Evolutionary conservation across 2,329 filamentous ascomycete genomes (phyloP), one percentile per base, ranked within the genome.

Genomic region (Talaromyces sp.): DNA sequence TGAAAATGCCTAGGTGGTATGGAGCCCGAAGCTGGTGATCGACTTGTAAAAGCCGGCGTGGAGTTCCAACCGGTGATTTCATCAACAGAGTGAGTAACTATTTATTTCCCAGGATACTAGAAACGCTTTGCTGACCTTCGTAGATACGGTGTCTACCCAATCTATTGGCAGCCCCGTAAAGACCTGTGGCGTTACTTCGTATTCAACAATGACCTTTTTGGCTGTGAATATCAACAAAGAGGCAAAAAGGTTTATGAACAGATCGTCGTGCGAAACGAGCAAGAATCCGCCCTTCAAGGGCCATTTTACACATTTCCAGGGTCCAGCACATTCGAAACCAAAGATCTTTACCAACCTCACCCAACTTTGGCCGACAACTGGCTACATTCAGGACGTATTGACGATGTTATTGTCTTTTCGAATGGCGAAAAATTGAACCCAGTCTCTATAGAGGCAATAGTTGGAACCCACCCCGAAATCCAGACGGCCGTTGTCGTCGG

Each of bases 1-100:
- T 28, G 49, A 53, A 27, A n/a, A 30, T 28, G 17, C 5, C 9
- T 78, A 49, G 79, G 78, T 75, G 47, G 22, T 28, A 32, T 60
- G 17, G n/a, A 53, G 8, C 49, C 49, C 25, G 57, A 60, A 36
- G 61, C 61, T 33, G 61, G 61, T 15, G 61, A 60, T 49, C 52
- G 52, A 32, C 57, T 63, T 36, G 57, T 60, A 25, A 36, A 60
- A 15, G 57, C 52, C 3, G 61, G 61, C n/a, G 61, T 63, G 4
- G 53, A 30, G n/a, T 13, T 60, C 9, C 28, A 54, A 53, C 47
- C 36, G 19, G 7, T 60, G 1, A 60, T 63, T 32, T 63, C 61
- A 53, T 53, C 61, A 22, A 63, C 61, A 39, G 61, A 63, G 61
- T 63, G 28, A 63, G 61, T 42, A 30, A 53, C 63, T 57, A 52